Evolutionary conservation across 1,284 basidiomycete genomes (phyloP), one percentile per base, ranked within the genome.

Genomic region (Ceratobasidium sp.): DNA sequence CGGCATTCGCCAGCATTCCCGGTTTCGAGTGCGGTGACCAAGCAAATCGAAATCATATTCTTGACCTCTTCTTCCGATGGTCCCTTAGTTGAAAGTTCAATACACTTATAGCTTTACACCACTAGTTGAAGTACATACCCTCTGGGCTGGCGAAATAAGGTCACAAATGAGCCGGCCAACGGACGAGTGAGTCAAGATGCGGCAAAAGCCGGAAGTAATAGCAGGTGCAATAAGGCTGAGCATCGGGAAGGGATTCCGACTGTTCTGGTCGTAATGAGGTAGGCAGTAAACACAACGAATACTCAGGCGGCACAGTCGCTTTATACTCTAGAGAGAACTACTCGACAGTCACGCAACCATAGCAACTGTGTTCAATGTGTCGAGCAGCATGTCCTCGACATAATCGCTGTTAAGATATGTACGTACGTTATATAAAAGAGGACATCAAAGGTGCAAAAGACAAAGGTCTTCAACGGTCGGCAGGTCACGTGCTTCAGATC

Each of bases 391-490:
- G 38, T 46, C 10, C 10, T 44, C 42, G 7, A 17, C n/a, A 20
- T 44, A 15, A 33, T 64, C 9, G 62, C 44, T 7, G 62, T 42
- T 40, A 46, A 64, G 40, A 10, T 46, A n/a, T 28, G 44, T 20
- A 64, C 42, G 20, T 64, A 20, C 44, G 38, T 44, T 44, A 33
- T 64, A 44, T 64, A 64, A 44, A 64, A 44, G 40, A 3, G 15
- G 62, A 7, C 62, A 42, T 64, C 62, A 64, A 64, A 64, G 62
- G 62, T 42, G 9, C 44, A 13, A 4, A 28, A 64, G 7, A 64
- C 62, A 64, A 64, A 64, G 62, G 62, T 33, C 33, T 33, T 33
- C 33, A 33, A 33, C 33, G 33, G 33, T 33, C 4, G 33, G 33
- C 33, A 33, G 33, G 33, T 33, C 33, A 33, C 33, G 33, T 33